phyloP scores from a whole-genome alignment of 164 flowering plant genomes.

The Protea cynaroides region DNA sequence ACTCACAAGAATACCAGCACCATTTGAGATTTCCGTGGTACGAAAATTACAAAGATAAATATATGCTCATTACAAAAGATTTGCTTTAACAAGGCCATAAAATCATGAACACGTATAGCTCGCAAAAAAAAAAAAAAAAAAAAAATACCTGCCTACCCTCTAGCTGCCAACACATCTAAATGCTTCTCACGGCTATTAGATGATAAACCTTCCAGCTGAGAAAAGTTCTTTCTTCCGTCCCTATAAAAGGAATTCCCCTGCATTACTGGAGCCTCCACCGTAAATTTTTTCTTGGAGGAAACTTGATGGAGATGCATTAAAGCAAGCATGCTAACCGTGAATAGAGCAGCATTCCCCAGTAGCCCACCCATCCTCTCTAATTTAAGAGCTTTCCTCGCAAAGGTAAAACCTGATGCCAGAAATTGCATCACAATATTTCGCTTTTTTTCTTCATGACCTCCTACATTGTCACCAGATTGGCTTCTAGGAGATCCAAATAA shows the following conservation, averaged over 20 bases:
- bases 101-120: background rate
- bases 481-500: slow-evolving; percentile 31
- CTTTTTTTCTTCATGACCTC: slow-evolving; percentile 24
- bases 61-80: background rate
- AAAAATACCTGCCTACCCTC: slow-evolving; percentile 26
- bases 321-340: slow-evolving; percentile 75
- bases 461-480: slow-evolving; percentile 26
- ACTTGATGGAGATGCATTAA: slow-evolving; percentile 23
- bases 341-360: slow-evolving; percentile 74
- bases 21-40: background rate
- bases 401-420: slow-evolving; percentile 44
- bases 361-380: slow-evolving; percentile 56
- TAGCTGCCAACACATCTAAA: slow-evolving; percentile 26
- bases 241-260: slow-evolving; percentile 10
- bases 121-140: background rate
- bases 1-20: background rate
- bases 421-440: slow-evolving; percentile 41
- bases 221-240: slow-evolving; percentile 7
- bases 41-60: background rate
- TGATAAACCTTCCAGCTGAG: slow-evolving; percentile 10
- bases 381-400: slow-evolving; percentile 50
- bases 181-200: slow-evolving; percentile 6
- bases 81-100: slow-evolving; percentile 7
- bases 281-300: slow-evolving; percentile 9
- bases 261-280: slow-evolving; percentile 8